These are phyloP conservation scores for Boletus patriciae DNA, from an alignment of 768 basidiomycete genomes.

Conservation along the genomic window DNA sequence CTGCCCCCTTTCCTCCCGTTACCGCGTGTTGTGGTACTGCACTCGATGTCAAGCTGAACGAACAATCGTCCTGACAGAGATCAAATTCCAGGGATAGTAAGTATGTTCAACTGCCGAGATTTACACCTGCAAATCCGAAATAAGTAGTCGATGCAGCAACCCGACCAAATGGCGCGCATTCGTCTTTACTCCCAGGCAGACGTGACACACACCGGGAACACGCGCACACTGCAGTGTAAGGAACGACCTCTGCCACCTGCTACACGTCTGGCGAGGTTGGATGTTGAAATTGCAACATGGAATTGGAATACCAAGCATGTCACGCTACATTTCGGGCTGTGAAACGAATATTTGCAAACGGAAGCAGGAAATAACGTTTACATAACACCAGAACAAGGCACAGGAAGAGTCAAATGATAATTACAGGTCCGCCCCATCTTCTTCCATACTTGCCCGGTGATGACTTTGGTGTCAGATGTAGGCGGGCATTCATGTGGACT, in stretches of 20 bases:
- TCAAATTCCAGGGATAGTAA: conserved; percentile 3
- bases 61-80: neutral
- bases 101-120: conserved; percentile 8
- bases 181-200: neutral
- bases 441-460: neutral
- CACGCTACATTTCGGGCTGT: neutral
- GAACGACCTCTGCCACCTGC: neutral
- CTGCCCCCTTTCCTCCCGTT: too few relatives aligned
- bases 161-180: neutral
- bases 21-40: neutral
- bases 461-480: neutral
- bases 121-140: neutral
- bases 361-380: neutral
- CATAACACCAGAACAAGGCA: neutral
- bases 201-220: neutral
- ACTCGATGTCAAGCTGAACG: neutral
- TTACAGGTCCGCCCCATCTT: neutral
- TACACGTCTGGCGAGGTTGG: neutral
- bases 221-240: neutral
- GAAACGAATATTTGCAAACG: neutral
- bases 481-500: neutral
- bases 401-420: neutral
- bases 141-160: neutral
- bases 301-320: neutral
- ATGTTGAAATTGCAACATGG: neutral